These are phyloP conservation scores for Penicillium sp. DNA, from an alignment of 2,329 filamentous ascomycete genomes.

Conservation along the genomic window DNA sequence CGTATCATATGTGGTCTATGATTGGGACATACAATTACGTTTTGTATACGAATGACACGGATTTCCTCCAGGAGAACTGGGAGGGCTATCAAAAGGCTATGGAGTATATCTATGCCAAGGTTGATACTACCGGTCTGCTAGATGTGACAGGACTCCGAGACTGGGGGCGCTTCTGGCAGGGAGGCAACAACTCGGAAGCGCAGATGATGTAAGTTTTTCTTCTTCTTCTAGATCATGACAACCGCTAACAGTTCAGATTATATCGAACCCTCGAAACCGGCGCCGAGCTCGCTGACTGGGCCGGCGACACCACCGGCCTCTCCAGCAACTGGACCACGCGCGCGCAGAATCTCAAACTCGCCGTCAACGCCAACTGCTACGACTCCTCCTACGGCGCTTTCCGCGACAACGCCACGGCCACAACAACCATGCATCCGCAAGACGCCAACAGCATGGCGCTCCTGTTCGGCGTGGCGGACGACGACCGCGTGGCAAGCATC, in stretches of 20 bases:
- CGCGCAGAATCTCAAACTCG: slow-evolving; percentile 40
- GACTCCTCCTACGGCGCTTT: slow-evolving; percentile 49
- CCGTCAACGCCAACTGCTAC: slow-evolving; percentile 50
- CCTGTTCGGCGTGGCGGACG: slow-evolving; percentile 44
- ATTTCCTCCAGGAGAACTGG: slow-evolving; percentile 49
- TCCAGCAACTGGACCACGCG: slow-evolving; percentile 38
- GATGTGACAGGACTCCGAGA: slow-evolving; percentile 49
- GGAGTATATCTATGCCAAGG: slow-evolving; percentile 42
- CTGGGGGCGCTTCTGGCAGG: slow-evolving; percentile 51
- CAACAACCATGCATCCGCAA: slow-evolving; percentile 54
- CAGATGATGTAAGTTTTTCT: slow-evolving; percentile 43
- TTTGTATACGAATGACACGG: slow-evolving; percentile 51
- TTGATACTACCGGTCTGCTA: slow-evolving; percentile 44
- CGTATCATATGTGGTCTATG: slow-evolving; percentile 50
- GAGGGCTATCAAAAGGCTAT: slow-evolving; percentile 47
- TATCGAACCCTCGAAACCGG: slow-evolving; percentile 55
- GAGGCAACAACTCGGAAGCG: slow-evolving; percentile 49
- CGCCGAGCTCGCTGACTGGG: slow-evolving; percentile 48
- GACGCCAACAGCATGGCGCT: slow-evolving; percentile 58
- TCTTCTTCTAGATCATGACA: no score
- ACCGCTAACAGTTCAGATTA: slow-evolving; percentile 25
- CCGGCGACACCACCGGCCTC: slow-evolving; percentile 39
- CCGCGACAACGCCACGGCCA: slow-evolving; percentile 50
- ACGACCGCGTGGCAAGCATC: slow-evolving; percentile 37
- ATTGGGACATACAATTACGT: slow-evolving; percentile 58